These are phyloP conservation scores for Vachellia collinsii DNA, from an alignment of 306 rosid genomes.

Conservation along the genomic window DNA sequence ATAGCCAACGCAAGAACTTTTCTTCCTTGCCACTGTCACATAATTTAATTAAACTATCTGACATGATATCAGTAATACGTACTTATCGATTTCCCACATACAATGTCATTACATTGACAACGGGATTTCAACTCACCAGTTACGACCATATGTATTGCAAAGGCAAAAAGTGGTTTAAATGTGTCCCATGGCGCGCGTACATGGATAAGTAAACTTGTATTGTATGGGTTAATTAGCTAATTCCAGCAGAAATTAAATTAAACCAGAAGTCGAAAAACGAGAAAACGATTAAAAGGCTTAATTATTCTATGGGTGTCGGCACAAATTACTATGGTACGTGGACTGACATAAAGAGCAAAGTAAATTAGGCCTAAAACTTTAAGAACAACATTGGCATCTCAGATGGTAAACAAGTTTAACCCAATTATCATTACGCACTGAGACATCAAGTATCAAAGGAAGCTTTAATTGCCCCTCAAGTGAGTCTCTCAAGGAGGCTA, in stretches of 20 bases:
- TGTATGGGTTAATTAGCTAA: neutral
- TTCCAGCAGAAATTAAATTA: constrained; percentile 1
- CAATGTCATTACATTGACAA: no score
- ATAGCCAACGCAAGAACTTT: neutral
- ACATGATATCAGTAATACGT: neutral
- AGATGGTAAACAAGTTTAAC: constrained; percentile 3
- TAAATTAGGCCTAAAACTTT: constrained; percentile 15
- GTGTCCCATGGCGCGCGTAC: neutral
- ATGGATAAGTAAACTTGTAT: neutral
- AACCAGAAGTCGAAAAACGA: neutral
- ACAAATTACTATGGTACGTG: constrained; percentile 32
- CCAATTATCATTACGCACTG: constrained; percentile 15
- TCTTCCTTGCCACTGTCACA: neutral
- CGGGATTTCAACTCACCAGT: no score
- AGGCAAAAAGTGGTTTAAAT: neutral
- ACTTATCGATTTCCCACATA: no score
- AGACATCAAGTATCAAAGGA: constrained; percentile 14
- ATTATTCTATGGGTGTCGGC: neutral
- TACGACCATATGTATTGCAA: neutral
- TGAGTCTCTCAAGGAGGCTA: constrained; percentile 23
- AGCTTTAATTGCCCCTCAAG: constrained; percentile 25
- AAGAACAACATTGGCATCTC: constrained; percentile 1
- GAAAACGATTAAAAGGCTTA: neutral
- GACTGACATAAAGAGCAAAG: neutral
- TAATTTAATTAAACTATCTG: no score